phyloP scores from a whole-genome alignment of 768 basidiomycete genomes.

The Clitopilus hobsonii region DNA sequence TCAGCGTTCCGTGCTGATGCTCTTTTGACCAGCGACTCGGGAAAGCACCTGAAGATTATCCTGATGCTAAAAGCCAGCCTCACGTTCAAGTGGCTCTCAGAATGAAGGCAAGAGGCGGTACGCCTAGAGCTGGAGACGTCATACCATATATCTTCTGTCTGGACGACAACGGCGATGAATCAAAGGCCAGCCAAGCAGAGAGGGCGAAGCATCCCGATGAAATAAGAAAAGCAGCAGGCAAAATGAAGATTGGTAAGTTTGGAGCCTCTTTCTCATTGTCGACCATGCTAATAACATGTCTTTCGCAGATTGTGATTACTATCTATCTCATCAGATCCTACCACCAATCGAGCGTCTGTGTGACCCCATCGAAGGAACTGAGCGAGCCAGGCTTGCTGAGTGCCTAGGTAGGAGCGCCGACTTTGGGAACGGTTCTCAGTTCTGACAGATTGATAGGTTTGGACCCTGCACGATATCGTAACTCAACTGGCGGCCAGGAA shows the following conservation, averaged over 20 bases:
- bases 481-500: slow-evolving; percentile 36
- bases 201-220: slow-evolving; percentile 94
- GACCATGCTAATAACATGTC: slow-evolving; percentile 6
- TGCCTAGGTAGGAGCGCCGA: slow-evolving; percentile 64
- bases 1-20: not conserved
- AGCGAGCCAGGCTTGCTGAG: slow-evolving; percentile 87
- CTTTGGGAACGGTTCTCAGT: not conserved
- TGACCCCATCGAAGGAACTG: slow-evolving; percentile 95
- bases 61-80: slow-evolving; percentile 90
- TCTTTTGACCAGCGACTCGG: slow-evolving; percentile 67
- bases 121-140: slow-evolving; percentile 85
- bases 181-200: slow-evolving; percentile 82
- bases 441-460: slow-evolving; percentile 36
- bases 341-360: slow-evolving; percentile 95
- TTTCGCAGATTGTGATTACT: slow-evolving; percentile 79
- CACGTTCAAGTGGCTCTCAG: slow-evolving; percentile 95
- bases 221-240: slow-evolving; percentile 60
- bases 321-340: slow-evolving; percentile 85
- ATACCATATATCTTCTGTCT: slow-evolving; percentile 94
- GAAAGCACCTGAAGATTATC: slow-evolving; percentile 96
- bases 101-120: slow-evolving; percentile 79
- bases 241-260: slow-evolving; percentile 66
- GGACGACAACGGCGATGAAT: slow-evolving; percentile 61
- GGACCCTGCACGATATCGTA: slow-evolving; percentile 54
- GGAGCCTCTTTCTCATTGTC: too few species aligned